Conservation (phyloP, 1,139 yeast species). For the Taphrina pruni region DNA sequence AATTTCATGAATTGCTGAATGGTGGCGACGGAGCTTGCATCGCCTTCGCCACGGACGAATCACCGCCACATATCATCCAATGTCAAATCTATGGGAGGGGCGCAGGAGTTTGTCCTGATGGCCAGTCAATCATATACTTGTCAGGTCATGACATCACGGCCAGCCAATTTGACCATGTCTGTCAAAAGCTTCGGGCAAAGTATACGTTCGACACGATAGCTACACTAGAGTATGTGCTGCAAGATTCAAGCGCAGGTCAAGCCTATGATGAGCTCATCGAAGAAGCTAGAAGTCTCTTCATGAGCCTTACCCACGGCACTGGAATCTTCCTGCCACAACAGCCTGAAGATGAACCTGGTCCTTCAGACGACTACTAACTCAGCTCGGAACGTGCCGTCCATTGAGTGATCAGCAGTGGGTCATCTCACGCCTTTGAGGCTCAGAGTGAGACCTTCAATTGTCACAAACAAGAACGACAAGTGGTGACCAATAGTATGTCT, state of each 20-base stretch:
- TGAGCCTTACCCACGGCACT: not conserved
- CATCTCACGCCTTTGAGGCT: not conserved
- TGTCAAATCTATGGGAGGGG: slow-evolving; percentile 88
- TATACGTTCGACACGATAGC: slow-evolving; percentile 2
- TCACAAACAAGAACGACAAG: not conserved
- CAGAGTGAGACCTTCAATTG: not conserved
- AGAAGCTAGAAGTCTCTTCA: slow-evolving; percentile 10
- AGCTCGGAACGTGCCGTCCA: not conserved
- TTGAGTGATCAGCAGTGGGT: not conserved
- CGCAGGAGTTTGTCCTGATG: slow-evolving; percentile 85
- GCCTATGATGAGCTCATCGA: slow-evolving; percentile 15
- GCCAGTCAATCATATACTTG: slow-evolving; percentile 88
- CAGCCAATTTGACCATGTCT: not conserved
- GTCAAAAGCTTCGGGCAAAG: not conserved
- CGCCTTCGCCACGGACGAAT: slow-evolving; percentile 86
- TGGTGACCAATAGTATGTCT: not conserved
- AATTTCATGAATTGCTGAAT: slow-evolving; percentile 47
- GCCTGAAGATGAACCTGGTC: not conserved
- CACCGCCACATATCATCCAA: slow-evolving; percentile 77
- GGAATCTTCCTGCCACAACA: slow-evolving; percentile 13
- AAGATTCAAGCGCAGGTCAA: not conserved
- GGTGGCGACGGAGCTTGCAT: slow-evolving; percentile 84
- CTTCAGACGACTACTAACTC: slow-evolving; percentile 2
- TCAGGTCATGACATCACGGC: slow-evolving; percentile 53
- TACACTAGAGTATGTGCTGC: slow-evolving; percentile 2